Evolutionary conservation across 495 filamentous ascomycete species (phyloP), one percentile per base, ranked within the genome.

Genomic region (Talaromyces ruber): DNA sequence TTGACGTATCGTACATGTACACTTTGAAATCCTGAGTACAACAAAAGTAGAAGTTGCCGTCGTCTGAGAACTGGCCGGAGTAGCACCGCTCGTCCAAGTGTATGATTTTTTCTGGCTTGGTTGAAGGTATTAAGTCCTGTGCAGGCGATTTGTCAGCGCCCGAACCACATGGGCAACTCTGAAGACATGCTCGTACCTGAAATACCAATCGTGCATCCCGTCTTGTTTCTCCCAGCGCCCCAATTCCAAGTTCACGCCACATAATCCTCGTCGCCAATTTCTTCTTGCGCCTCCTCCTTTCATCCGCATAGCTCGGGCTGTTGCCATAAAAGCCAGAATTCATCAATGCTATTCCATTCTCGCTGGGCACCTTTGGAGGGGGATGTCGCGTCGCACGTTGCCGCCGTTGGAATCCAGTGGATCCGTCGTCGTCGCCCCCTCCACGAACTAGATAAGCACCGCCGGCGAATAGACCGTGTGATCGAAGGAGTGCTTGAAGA

Each of bases 41-140:
- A n/a, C 87, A 88, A 71, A 96, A 98, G 73, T 96, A 98, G 76
- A 97, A 97, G 75, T 96, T 96, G 6, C 94, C 94, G 66, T 98
- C 94, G 59, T 93, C 88, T 0, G 91, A 96, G 70, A 97, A 98
- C 71, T 98, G 94, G 5, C 94, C 94, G 14, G 92, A 97, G 70
- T 96, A 97, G 60, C 93, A 92, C 54, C 89, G 86, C 14, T 86
- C 81, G 58, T 91, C 82, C 66, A 91, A 94, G 62, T 97, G 87
- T 55, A 98, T 90, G 64, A 97, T 88, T 66, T 88, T 90, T 67
- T 98, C 93, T 0, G 93, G 86, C 9, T 82, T 82, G 1, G 88
- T 88, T 3, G 82, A 82, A 4, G 94, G 94, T 45, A 86, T 79
- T 76, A 88, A 81, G 6, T 75, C 76, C 78, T 84, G 50, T 52